Base-by-base conservation (phyloP, 768 basidiomycete genomes). In the Hysterangium stoloniferum region DNA sequence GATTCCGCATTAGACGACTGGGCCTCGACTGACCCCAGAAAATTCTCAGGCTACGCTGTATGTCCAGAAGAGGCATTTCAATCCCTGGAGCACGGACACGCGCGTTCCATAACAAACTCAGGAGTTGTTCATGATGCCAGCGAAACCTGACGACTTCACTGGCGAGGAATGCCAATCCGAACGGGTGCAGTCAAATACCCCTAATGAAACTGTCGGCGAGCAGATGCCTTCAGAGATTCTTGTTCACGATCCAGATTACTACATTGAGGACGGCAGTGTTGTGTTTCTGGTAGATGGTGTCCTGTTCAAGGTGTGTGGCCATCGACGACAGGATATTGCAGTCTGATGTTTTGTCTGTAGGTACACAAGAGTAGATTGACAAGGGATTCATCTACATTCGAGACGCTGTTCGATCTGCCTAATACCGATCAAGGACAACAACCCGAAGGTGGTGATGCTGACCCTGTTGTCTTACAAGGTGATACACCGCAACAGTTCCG, bases 231-330 rank as follows among this genome's bases (percentile, higher is more conserved):
- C n/a, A n/a, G n/a, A n/a, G n/a, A n/a, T n/a, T n/a, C n/a, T n/a
- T n/a, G n/a, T n/a, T n/a, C 64, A 66, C 35, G 71, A 76, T 46
- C 56, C 64, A 0, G 59, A 64, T 25, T 86, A 75, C 58, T 87
- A 86, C 61, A 70, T 83, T 53, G 68, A 74, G 31, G 82, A 85
- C 56, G 85, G 84, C 37, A 84, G 82, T 57, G 84, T 80, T 56
- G 69, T 85, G 15, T 60, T 87, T 38, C 68, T 76, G 28, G 77
- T 86, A 11, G 73, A 76, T 52, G 73, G 80, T 57, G 78, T 75
- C 8, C 62, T 87, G 50, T 87, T 87, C 65, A 85, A 83, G 59
- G 84, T 83, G 55, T 28, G 75, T 65, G 47, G n/a, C n/a, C 34
- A 52, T 27, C 20, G 41, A 45, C 36, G 24, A 27, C 11, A 47